phyloP scores from a whole-genome alignment of 345 rosid species.

The Linum tenue region DNA sequence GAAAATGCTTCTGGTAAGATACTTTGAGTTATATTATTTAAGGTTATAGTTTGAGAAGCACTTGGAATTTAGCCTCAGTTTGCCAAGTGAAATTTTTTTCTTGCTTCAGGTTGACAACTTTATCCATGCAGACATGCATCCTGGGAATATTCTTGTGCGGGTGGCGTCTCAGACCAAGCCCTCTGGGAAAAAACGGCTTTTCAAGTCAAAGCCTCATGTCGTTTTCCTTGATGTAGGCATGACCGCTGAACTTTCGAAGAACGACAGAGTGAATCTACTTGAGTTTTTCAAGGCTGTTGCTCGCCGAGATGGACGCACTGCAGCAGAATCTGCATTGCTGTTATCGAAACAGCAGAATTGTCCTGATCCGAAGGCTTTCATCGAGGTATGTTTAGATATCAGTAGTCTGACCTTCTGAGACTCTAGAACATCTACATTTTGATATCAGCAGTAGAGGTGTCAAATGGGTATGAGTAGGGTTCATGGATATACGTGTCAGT shows the following conservation, averaged over 20 bases:
- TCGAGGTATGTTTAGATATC: constrained; percentile 35
- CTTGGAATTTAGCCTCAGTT: background rate
- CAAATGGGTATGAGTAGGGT: too few species aligned
- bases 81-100: constrained; percentile 7
- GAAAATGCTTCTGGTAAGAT: constrained; percentile 89
- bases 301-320: constrained; percentile 78
- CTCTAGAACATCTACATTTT: too few species aligned
- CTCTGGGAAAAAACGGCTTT: constrained; percentile 46
- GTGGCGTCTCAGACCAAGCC: constrained; percentile 40
- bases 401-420: background rate
- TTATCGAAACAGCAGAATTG: constrained; percentile 81
- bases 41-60: background rate
- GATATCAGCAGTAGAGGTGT: too few species aligned
- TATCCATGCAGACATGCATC: constrained; percentile 99
- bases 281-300: constrained; percentile 95
- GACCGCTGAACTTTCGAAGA: constrained; percentile 95
- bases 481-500: too few species aligned
- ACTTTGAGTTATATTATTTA: background rate
- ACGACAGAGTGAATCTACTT: constrained; percentile 62
- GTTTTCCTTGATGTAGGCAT: constrained; percentile 97
- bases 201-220: constrained; percentile 83
- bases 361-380: constrained; percentile 76
- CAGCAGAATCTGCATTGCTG: constrained; percentile 75
- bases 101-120: constrained; percentile 87
- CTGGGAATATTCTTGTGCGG: constrained; percentile 91